Conservation (phyloP, 352 stramenopile species). For the Pythium sp. region DNA sequence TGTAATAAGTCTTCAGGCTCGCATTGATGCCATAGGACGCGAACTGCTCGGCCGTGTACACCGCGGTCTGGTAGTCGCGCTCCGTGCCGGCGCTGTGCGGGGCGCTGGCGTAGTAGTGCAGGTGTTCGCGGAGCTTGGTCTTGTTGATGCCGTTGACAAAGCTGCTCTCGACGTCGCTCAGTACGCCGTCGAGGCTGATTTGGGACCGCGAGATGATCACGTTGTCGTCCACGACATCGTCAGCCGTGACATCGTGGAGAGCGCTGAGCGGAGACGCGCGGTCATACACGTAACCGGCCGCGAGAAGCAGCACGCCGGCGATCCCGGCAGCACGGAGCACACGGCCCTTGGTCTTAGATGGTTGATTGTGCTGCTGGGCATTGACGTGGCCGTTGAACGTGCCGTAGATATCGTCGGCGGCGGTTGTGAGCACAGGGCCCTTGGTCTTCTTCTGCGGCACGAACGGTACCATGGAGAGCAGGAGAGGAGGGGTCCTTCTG, state of each 20-base stretch:
- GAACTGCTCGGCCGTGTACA: constrained; percentile 59
- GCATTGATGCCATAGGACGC: constrained; percentile 60
- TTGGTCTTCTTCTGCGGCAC: constrained; percentile 1
- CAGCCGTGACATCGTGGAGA: background rate
- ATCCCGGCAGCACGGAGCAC: constrained; percentile 9
- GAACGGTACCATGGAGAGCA: constrained; percentile 1
- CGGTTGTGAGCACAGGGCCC: background rate
- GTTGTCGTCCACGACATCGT: background rate
- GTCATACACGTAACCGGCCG: constrained; percentile 5
- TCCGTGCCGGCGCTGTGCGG: constrained; percentile 42
- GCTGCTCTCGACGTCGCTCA: constrained; percentile 1
- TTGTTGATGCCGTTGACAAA: constrained; percentile 12
- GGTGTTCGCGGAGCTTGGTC: constrained; percentile 10
- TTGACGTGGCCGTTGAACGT: constrained; percentile 1
- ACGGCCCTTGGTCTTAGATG: background rate
- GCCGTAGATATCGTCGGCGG: constrained; percentile 10
- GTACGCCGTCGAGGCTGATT: constrained; percentile 3
- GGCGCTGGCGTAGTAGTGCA: constrained; percentile 20
- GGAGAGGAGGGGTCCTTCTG: background rate
- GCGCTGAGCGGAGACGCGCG: background rate
- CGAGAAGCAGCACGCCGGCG: constrained; percentile 10
- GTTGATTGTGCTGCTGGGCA: background rate
- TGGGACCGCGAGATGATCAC: background rate
- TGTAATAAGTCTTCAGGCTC: constrained; percentile 62
- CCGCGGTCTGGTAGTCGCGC: constrained; percentile 60